These are phyloP conservation scores for Albophoma yamanashiensis DNA, from an alignment of 2,329 filamentous ascomycete species.

Conservation along the genomic window DNA sequence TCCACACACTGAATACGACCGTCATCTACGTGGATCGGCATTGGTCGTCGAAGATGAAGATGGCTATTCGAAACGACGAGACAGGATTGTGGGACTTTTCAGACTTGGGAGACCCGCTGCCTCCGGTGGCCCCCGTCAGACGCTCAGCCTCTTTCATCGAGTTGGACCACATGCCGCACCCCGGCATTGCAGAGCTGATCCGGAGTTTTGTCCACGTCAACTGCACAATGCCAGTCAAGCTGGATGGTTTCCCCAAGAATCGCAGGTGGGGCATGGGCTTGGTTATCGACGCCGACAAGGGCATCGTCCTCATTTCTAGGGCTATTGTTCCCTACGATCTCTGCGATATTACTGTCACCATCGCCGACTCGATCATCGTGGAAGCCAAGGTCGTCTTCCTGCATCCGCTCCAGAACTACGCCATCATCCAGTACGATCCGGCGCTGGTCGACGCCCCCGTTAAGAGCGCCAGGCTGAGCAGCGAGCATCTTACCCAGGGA, in stretches of 20 bases:
- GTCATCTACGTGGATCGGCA: slow-evolving; percentile 91
- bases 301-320: slow-evolving; percentile 84
- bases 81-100: slow-evolving; percentile 92
- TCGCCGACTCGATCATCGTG: slow-evolving; percentile 92
- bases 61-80: slow-evolving; percentile 81
- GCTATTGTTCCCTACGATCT: slow-evolving; percentile 94
- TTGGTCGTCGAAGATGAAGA: slow-evolving; percentile 90
- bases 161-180: slow-evolving; percentile 77
- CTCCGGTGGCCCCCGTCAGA: slow-evolving; percentile 59
- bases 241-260: slow-evolving; percentile 95
- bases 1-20: slow-evolving; percentile 88
- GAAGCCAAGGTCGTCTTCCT: slow-evolving; percentile 92
- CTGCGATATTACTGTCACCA: slow-evolving; percentile 91
- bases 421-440: slow-evolving; percentile 89
- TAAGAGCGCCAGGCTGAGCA: slow-evolving; percentile 74
- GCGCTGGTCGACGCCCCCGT: slow-evolving; percentile 89
- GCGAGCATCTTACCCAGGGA: slow-evolving; percentile 77
- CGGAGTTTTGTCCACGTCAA: slow-evolving; percentile 90
- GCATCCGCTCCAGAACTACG: slow-evolving; percentile 94
- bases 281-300: slow-evolving; percentile 95
- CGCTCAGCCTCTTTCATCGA: slow-evolving; percentile 85
- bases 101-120: slow-evolving; percentile 71
- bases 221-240: slow-evolving; percentile 87
- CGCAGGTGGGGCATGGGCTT: slow-evolving; percentile 91
- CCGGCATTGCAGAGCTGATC: slow-evolving; percentile 85